Evolutionary conservation across 1,284 basidiomycete genomes (phyloP), one percentile per base, ranked within the genome.

Genomic region (Cutaneotrichosporon mucoides): DNA sequence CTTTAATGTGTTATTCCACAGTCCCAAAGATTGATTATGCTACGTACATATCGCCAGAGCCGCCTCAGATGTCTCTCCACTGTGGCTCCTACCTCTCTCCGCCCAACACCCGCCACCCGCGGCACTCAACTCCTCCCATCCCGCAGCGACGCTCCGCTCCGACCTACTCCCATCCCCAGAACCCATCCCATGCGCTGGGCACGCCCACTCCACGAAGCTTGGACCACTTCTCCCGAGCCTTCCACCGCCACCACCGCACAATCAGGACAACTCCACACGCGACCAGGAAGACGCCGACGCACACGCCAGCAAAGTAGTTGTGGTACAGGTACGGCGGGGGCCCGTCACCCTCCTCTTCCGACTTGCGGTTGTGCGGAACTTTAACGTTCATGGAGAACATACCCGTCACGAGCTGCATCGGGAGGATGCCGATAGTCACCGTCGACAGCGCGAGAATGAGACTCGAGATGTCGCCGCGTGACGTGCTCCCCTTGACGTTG

Each of bases 351-450:
- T 47, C 35, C 33, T 45, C 13, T 4, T 41, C 53, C 6, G 15
- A 35, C 12, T 10, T 70, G 12, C 38, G 35, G 65, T 83, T 81
- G 49, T 71, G 70, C 0, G 83, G 83, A 1, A 79, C 60, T 3
- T 62, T 43, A 43, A 86, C 69, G 68, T 92, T 90, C 68, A 84
- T 79, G 6, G 86, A 87, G 68, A 85, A 84, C 11, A 84, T 37
- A 24, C 89, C 85, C 16, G 84, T 82, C 33, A 87, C 64, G n/a
- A 85, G 79, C 68, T 87, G 86, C 59, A 88, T 81, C 47, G 85
- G 86, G n/a, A 92, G 70, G 45, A 89, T 84, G 1, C 84, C 84
- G 44, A 92, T 81, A 66, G 82, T 84, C 54, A 93, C 82, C 12
- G 83, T 75, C 1, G 87, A 86, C 9, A 96, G 80, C 40, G 82